Percentiles rank a stretch among this genome's conserved stretches.
phyloP scores from a whole-genome alignment of 2,329 filamentous ascomycete species.

The Rasamsonia emersonii region DNA sequence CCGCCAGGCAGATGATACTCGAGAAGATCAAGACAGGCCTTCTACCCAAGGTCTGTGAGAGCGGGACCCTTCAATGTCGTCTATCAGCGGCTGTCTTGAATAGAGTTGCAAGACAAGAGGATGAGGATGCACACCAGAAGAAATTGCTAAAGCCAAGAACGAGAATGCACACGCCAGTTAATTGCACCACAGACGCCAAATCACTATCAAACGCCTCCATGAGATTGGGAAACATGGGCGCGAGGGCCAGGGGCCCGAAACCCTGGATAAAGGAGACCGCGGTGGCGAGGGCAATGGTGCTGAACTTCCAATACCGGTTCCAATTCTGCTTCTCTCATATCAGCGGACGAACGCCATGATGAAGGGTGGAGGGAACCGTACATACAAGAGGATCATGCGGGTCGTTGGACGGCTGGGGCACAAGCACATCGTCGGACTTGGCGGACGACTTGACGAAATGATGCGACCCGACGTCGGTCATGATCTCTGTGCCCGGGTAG shows the following conservation, averaged over 20 bases:
- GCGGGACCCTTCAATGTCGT: constrained; percentile 39
- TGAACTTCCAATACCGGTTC: constrained; percentile 41
- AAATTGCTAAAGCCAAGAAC: constrained; percentile 54
- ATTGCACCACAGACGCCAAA: constrained; percentile 47
- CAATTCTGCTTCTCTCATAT: constrained; percentile 35
- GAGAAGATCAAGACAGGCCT: constrained; percentile 47
- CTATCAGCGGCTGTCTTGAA: background rate
- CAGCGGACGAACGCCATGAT: no score
- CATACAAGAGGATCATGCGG: constrained; percentile 38
- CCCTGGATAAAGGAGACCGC: constrained; percentile 46
- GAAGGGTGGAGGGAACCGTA: no score
- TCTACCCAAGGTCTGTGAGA: constrained; percentile 47
- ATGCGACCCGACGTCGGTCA: constrained; percentile 52
- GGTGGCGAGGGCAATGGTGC: constrained; percentile 39
- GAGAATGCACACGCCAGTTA: constrained; percentile 49
- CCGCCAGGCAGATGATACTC: constrained; percentile 44
- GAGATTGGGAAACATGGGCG: constrained; percentile 52
- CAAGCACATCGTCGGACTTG: constrained; percentile 36
- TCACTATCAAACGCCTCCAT: constrained; percentile 48
- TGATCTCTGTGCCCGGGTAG: constrained; percentile 51
- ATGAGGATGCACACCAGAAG: constrained; percentile 39
- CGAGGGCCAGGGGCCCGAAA: constrained; percentile 47
- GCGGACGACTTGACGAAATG: constrained; percentile 53
- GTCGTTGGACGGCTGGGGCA: constrained; percentile 43
- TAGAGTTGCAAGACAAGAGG: background rate